Base-by-base conservation (phyloP, 176 grass and related monocot genomes). In the Leersia perrieri region DNA sequence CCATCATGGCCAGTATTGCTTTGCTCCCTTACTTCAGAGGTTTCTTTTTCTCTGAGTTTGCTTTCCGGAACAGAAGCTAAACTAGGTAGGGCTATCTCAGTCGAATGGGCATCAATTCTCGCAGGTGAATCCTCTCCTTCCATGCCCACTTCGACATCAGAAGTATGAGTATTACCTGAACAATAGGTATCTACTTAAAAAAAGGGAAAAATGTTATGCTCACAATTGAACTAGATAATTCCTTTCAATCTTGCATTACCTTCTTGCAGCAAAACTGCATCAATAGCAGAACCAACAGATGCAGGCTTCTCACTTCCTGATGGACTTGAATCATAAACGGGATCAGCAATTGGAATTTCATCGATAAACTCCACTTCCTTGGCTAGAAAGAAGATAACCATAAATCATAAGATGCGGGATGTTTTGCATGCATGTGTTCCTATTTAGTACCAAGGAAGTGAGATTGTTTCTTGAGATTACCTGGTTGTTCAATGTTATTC, bases 291-390 rank as follows among this genome's bases (percentile, higher is more conserved):
- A 80, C 66, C 42, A 72, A 83, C 77, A 51, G 80, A 83, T 33
- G 72, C 39, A 16, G 91, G 72, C 60, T 42, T 85, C 30, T 91
- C 77, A 16, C 72, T 85, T 85, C 69, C 66, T 1, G 71, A 67
- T 67, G 80, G 83, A 78, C 87, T 92, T 66, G 76, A 81, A 92
- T 89, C 75, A 26, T 89, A 81, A 68, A 92, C 18, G 67, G 87
- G 83, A 72, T 92, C 80, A 61, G 23, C 44, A 25, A 87, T 44
- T 7, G 68, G 80, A 67, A 44, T 57, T 16, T 84, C 80, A 77
- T 86, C 63, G 69, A 65, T 62, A 5, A 67, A 32, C 13, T 73
- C 83, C 33, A 64, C n/a, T 84, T 87, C 80, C n/a, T 80, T 87
- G 25, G 60, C 81, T 74, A 74, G 10, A 77, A 80, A 82, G n/a